Evolutionary conservation across 2,329 filamentous ascomycete species (phyloP).

Genomic region (Xylaria hypoxylon): DNA sequence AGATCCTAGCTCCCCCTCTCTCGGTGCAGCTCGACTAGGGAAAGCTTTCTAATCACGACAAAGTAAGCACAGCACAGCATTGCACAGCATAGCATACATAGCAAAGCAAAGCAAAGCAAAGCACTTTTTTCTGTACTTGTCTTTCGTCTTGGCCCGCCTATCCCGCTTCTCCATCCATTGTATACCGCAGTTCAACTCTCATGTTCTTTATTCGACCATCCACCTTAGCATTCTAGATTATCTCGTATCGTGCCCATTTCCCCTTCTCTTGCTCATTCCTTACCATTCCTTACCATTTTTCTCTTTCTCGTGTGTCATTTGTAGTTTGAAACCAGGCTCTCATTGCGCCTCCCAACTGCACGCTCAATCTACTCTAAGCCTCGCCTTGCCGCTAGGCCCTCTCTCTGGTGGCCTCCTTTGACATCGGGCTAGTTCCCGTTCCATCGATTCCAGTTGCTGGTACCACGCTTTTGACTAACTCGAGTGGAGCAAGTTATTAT

Average conservation of each 20-base stretch:
- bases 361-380: slow-evolving; percentile 21
- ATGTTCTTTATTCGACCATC: slow-evolving; percentile 9
- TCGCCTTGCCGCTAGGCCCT: slow-evolving; percentile 24
- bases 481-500: slow-evolving; percentile 44
- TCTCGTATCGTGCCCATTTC: background rate
- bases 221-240: slow-evolving; percentile 7
- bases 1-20: slow-evolving; percentile 23
- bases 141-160: slow-evolving; percentile 14
- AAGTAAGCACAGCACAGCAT: slow-evolving; percentile 26
- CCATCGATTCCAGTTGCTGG: slow-evolving; percentile 17
- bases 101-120: background rate
- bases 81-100: background rate
- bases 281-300: background rate
- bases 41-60: slow-evolving; percentile 26
- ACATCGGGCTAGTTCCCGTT: slow-evolving; percentile 22
- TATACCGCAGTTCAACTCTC: slow-evolving; percentile 7
- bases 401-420: slow-evolving; percentile 25
- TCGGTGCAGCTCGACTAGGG: slow-evolving; percentile 10
- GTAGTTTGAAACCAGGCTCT: background rate
- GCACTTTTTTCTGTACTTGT: background rate
- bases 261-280: background rate
- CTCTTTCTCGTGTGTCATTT: slow-evolving; percentile 10
- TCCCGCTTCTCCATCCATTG: slow-evolving; percentile 10
- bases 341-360: slow-evolving; percentile 14
- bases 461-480: slow-evolving; percentile 41